Conservation (phyloP, 176 grass and related monocot species). For the Rhynchospora tenuis region DNA sequence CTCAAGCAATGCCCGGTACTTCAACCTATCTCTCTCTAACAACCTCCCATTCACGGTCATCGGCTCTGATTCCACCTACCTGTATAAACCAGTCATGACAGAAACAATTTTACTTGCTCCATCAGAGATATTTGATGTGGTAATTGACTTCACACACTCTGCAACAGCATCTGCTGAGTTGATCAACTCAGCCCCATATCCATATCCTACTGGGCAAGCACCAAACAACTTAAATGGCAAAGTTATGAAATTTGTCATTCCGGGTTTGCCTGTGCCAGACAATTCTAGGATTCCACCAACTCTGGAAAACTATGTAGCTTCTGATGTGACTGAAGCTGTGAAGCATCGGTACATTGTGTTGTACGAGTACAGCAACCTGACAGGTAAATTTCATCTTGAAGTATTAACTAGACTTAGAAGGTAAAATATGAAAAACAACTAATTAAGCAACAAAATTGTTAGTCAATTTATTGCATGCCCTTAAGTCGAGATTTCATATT, state of each 20-base stretch:
- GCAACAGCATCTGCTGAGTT: neutral
- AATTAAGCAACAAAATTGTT: no score
- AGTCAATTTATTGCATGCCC: no score
- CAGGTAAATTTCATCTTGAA: neutral
- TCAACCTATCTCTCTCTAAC: conserved; percentile 35
- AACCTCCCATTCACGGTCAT: conserved; percentile 49
- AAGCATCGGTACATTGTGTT: conserved; percentile 38
- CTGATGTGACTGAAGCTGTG: neutral
- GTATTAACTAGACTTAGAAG: no score
- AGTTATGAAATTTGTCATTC: conserved; percentile 78
- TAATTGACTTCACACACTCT: conserved; percentile 40
- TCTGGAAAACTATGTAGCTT: conserved; percentile 46
- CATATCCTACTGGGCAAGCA: conserved; percentile 40
- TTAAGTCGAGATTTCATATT: no score
- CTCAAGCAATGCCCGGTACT: conserved; percentile 86
- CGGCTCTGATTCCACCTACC: conserved; percentile 60
- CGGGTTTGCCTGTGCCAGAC: conserved; percentile 29
- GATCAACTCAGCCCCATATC: conserved; percentile 56
- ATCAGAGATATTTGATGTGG: conserved; percentile 49
- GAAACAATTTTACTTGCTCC: conserved; percentile 31
- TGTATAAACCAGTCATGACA: conserved; percentile 8
- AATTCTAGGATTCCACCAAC: conserved; percentile 20
- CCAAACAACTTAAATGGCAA: conserved; percentile 43
- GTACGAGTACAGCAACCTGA: conserved; percentile 70
- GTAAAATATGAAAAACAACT: no score